Evolutionary conservation across 2,329 filamentous ascomycete species (phyloP).

Genomic region (Aspergillus neoniger): DNA sequence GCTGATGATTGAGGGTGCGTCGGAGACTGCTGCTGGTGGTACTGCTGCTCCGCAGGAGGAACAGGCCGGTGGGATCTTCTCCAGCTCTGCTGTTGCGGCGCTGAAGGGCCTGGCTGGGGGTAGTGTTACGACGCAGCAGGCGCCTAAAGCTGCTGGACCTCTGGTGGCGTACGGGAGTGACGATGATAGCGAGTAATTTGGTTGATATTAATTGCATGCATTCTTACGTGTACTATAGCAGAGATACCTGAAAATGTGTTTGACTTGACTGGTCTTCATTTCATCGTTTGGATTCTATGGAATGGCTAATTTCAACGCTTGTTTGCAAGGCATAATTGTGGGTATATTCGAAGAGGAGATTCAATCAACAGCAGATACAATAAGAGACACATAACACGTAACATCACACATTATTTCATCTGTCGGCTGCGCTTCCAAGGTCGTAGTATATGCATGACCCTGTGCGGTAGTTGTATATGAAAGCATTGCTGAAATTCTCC

Average conservation of each 20-base stretch:
- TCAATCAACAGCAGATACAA: conserved; percentile 9
- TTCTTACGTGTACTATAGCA: conserved; percentile 35
- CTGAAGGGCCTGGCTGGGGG: conserved; percentile 60
- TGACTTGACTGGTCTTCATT: conserved; percentile 2
- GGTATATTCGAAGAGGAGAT: conserved; percentile 26
- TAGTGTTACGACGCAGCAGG: conserved; percentile 47
- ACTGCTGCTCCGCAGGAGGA: conserved; percentile 30
- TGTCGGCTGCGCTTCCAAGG: conserved; percentile 48
- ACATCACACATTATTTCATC: conserved; percentile 14
- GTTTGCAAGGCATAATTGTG: conserved; percentile 9
- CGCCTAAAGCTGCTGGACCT: conserved; percentile 54
- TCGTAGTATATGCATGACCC: conserved; percentile 85
- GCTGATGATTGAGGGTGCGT: conserved; percentile 49
- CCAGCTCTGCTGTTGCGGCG: conserved; percentile 77
- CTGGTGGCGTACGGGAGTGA: conserved; percentile 90
- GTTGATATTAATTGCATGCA: conserved; percentile 15
- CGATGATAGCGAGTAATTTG: conserved; percentile 66
- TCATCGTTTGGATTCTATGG: not conserved
- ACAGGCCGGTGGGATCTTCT: conserved; percentile 70
- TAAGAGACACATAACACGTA: conserved; percentile 19
- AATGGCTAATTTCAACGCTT: conserved; percentile 1
- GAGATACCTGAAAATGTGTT: conserved; percentile 32
- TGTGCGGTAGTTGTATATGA: conserved; percentile 89
- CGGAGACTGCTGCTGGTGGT: conserved; percentile 40
- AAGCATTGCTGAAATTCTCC: conserved; percentile 67